Evolutionary conservation across 2,329 filamentous ascomycete genomes (phyloP).

Genomic region (Malbranchea cinnamomea): DNA sequence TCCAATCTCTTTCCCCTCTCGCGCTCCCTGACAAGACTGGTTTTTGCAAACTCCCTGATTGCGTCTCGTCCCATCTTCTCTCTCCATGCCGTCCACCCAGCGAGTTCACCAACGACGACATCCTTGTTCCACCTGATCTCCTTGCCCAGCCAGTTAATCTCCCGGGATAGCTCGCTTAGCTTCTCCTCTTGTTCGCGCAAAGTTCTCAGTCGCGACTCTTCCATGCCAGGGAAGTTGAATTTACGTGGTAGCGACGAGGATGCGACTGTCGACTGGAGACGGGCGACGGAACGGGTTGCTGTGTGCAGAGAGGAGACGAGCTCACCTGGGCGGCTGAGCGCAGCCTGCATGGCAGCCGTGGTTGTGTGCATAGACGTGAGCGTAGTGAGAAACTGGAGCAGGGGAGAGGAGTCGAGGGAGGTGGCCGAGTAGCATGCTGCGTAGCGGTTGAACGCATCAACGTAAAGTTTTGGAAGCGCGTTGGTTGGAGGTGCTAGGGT

Average conservation of each 20-base stretch:
- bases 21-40: constrained; percentile 66
- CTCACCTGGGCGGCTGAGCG: constrained; percentile 63
- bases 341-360: constrained; percentile 62
- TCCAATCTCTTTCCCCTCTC: constrained; percentile 66
- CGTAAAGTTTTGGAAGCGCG: constrained; percentile 55
- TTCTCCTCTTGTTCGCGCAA: constrained; percentile 75
- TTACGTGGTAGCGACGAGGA: constrained; percentile 37
- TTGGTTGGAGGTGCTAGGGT: constrained; percentile 34
- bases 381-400: constrained; percentile 56
- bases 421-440: constrained; percentile 47
- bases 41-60: constrained; percentile 58
- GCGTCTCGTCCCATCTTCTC: constrained; percentile 61
- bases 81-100: constrained; percentile 85
- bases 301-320: constrained; percentile 64
- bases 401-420: constrained; percentile 53
- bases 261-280: constrained; percentile 59
- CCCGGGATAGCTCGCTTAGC: constrained; percentile 52
- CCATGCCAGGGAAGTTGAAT: constrained; percentile 42
- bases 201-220: constrained; percentile 70
- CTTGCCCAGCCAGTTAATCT: constrained; percentile 58
- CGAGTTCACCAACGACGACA: constrained; percentile 78
- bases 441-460: constrained; percentile 58
- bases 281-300: constrained; percentile 61
- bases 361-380: constrained; percentile 72
- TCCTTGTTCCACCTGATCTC: constrained; percentile 88